Evolutionary conservation across 139 green algal species (phyloP), one percentile per base, ranked within the genome.

Genomic region (Gonium pectorale): DNA sequence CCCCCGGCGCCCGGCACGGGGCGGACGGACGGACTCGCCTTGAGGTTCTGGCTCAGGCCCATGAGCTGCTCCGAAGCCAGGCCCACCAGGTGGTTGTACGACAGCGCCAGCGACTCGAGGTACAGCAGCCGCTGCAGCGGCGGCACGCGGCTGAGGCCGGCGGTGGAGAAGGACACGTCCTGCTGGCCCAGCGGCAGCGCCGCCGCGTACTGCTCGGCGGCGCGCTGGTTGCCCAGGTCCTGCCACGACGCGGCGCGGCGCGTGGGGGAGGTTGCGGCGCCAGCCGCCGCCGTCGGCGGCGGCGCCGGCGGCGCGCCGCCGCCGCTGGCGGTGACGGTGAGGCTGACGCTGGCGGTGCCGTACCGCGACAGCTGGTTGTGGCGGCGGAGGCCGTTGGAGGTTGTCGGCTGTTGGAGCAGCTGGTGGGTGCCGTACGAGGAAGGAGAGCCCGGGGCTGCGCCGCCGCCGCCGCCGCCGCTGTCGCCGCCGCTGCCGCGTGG

Each of bases 141-240:
- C 66, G 87, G 87, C 60, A 90, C 59, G 35, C 70, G 63, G n/a
- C 35, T 60, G 64, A 90, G 68, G 1, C 81, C 75, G 6, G 81
- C 74, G 1, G 87, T 86, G 24, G 81, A 88, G 68, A 90, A 90
- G 56, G 60, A 81, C 29, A 90, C 59, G 38, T 85, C 80, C 38
- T 86, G 41, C 19, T 84, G 41, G 13, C 81, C 87, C 6, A 70
- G 67, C 9, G 81, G 81, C 29, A 90, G 71, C 19, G 49, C 35
- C 33, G 70, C 70, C 35, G 86, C 81, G 75, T 90, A 90, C 46
- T 86, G 66, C 44, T 81, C 74, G 31, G 87, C 87, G 4, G 87
- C 81, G 13, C 62, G 51, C 59, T 86, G 46, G 49, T 64, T 83
- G 54, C 87, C 87, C 75, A 90, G 51, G 35, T 90, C 87, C 56